These are phyloP conservation scores for Ziziphus jujuba DNA, from an alignment of 306 rosid genomes.

Conservation along the genomic window DNA sequence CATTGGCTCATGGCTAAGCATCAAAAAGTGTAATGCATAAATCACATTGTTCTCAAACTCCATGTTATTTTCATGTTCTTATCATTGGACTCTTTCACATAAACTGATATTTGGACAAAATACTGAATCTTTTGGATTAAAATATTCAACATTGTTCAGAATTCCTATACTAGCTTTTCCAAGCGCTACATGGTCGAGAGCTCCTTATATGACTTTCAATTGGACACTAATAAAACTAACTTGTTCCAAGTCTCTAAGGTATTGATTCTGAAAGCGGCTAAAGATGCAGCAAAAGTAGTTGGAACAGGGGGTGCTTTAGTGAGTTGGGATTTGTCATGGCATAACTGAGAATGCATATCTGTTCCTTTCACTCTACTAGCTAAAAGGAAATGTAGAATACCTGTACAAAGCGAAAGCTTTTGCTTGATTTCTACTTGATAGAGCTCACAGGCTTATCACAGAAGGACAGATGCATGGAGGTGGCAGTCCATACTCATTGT, in stretches of 20 bases:
- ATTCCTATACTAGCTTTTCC: not conserved
- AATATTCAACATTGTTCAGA: not conserved
- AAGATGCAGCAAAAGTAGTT: slow-evolving; percentile 60
- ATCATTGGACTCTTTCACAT: not conserved
- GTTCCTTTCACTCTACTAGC: slow-evolving; percentile 62
- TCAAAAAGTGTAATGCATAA: not conserved
- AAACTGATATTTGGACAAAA: not conserved
- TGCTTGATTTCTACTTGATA: slow-evolving; percentile 60
- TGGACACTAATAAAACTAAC: too few species aligned
- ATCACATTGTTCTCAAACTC: not conserved
- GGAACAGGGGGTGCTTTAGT: slow-evolving; percentile 63
- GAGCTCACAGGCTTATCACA: slow-evolving; percentile 57
- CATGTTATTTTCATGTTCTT: slow-evolving; percentile 7
- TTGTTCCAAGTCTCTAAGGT: too few species aligned
- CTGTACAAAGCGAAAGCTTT: slow-evolving; percentile 69
- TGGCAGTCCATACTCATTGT: slow-evolving; percentile 57
- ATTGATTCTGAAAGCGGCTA: slow-evolving; percentile 52
- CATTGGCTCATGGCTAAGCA: slow-evolving; percentile 3
- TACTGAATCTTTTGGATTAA: not conserved
- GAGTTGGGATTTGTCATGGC: slow-evolving; percentile 71
- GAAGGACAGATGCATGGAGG: slow-evolving; percentile 68
- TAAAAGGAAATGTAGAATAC: slow-evolving; percentile 41
- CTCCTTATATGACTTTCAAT: not conserved
- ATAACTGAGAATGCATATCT: slow-evolving; percentile 69
- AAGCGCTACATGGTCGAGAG: not conserved